Conservation (phyloP, 768 basidiomycete genomes). For the Boletus vinaceobasis region DNA sequence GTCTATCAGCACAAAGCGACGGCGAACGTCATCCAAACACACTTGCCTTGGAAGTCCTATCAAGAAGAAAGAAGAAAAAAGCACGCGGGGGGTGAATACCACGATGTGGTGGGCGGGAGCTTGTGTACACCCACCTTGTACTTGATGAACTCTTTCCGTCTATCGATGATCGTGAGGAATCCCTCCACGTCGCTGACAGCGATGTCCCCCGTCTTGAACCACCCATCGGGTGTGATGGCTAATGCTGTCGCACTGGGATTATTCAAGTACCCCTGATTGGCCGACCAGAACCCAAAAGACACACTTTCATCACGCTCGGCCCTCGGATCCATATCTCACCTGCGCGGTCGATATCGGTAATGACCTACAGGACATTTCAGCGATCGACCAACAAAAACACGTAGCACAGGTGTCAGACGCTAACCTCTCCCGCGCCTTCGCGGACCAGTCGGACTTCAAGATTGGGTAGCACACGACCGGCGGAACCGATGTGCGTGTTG, state of each 20-base stretch:
- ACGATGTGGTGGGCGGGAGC: neutral
- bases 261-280: slow-evolving; percentile 66
- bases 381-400: neutral
- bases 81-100: neutral
- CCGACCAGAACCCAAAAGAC: neutral
- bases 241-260: slow-evolving; percentile 67
- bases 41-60: slow-evolving; percentile 72
- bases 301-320: slow-evolving; percentile 76
- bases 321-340: slow-evolving; percentile 86
- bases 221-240: slow-evolving; percentile 67
- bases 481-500: slow-evolving; percentile 54
- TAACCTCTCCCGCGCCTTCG: slow-evolving; percentile 51
- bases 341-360: slow-evolving; percentile 36
- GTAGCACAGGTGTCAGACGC: neutral
- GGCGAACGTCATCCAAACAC: neutral
- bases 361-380: slow-evolving; percentile 14
- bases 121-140: slow-evolving; percentile 47
- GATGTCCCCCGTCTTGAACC: slow-evolving; percentile 91
- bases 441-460: slow-evolving; percentile 71
- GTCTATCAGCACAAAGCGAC: neutral
- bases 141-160: slow-evolving; percentile 73
- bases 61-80: neutral
- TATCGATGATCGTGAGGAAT: slow-evolving; percentile 70
- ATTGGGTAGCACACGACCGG: slow-evolving; percentile 70
- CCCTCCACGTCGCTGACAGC: slow-evolving; percentile 64